Evolutionary conservation across 345 rosid genomes (phyloP), one percentile per base, ranked within the genome.

Genomic region (Pistacia atlantica): DNA sequence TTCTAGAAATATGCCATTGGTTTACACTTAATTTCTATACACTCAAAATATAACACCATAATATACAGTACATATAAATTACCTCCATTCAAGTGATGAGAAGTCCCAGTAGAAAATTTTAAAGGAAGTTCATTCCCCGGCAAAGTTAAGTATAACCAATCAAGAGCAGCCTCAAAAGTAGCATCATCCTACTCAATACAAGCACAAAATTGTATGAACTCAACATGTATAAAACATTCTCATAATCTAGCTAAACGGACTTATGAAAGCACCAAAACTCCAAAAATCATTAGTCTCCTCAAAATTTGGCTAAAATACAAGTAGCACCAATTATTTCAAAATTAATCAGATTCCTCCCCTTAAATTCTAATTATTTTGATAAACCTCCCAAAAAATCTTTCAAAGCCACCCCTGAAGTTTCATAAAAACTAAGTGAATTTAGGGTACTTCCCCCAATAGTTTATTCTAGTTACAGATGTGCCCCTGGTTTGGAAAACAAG

Each of bases 61-160:
- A 65, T 35, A 51, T 33, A 22, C 57, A 46, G 45, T 4, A 28
- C 8, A 48, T 62, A 17, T 28, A n/a, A 66, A 35, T n/a, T 74
- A 95, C 98, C 95, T 83, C 67, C 81, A 16, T 79, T 77, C 6
- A 83, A 56, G 67, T 84, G 80, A 9, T 83, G 77, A 13, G 89
- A 88, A 77, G 84, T 85, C 77, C 93, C 94, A 63, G 91, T 90
- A n/a, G 98, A 88, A 81, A 91, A 95, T 83, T 89, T 93, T 86
- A 87, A 75, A 10, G 98, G 97, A 75, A 95, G 92, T 81, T 91
- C 95, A 28, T 86, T 86, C 64, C 97, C 89, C 0, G 90, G 93
- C 63, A 93, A 77, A 77, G 91, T 91, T 82, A 95, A 90, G 83
- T 97, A 95, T 55, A 95, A 77, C 98, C 97, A 95, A 84, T 95